Conservation (phyloP, 805 yeast species). For the Gaillardinia entomophila region DNA sequence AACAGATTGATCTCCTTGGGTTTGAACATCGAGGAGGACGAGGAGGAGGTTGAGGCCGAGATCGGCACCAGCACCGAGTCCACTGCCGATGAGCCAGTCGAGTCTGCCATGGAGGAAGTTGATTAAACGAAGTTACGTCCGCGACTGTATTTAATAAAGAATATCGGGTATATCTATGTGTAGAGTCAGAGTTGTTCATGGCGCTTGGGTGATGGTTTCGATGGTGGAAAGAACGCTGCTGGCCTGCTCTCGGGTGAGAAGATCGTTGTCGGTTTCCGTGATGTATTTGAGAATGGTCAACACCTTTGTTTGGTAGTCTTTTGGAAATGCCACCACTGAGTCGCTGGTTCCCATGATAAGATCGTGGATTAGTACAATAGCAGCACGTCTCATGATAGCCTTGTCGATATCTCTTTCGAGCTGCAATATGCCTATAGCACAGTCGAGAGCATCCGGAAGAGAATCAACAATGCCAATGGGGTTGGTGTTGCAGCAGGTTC, state of each 20-base stretch:
- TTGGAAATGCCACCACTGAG: constrained; percentile 45
- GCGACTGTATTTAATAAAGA: background rate
- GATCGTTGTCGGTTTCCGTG: constrained; percentile 46
- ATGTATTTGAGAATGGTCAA: constrained; percentile 39
- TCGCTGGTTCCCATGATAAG: constrained; percentile 43
- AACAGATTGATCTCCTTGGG: constrained; percentile 98
- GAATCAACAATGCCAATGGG: constrained; percentile 46
- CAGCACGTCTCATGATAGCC: constrained; percentile 68
- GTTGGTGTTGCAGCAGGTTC: constrained; percentile 56
- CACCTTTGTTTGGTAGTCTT: constrained; percentile 39
- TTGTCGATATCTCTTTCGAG: constrained; percentile 42
- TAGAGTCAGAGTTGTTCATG: background rate
- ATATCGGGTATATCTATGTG: background rate
- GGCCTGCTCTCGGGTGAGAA: constrained; percentile 57
- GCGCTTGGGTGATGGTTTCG: constrained; percentile 1
- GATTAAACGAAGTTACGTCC: constrained; percentile 47
- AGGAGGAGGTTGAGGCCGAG: constrained; percentile 43
- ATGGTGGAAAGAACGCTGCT: constrained; percentile 24
- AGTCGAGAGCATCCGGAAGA: constrained; percentile 60
- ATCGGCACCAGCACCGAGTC: constrained; percentile 45
- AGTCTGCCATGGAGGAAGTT: constrained; percentile 98
- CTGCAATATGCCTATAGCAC: constrained; percentile 68
- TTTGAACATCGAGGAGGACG: constrained; percentile 93
- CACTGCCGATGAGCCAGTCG: constrained; percentile 61
- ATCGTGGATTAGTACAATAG: constrained; percentile 64